Evolutionary conservation across 2,329 filamentous ascomycete genomes (phyloP).

Genomic region (Malbranchea cinnamomea): DNA sequence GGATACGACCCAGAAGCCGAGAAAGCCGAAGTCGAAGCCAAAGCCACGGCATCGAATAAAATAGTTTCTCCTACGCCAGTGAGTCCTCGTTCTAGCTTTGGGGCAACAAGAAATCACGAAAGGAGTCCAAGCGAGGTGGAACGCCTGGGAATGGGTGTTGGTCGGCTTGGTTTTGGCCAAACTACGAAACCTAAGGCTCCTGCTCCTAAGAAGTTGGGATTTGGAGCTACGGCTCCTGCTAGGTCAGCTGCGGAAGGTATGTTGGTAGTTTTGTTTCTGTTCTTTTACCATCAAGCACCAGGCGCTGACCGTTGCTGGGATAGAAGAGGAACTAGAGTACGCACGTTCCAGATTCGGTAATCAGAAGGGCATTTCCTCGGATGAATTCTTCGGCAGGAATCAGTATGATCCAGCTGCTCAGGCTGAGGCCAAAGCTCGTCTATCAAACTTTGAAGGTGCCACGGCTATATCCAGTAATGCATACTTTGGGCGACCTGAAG

Average conservation of each 20-base stretch:
- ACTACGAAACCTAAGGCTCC: constrained; percentile 49
- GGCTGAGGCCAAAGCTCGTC: constrained; percentile 69
- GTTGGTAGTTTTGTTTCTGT: constrained; percentile 10
- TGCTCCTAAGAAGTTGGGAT: constrained; percentile 66
- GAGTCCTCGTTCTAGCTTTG: constrained; percentile 50
- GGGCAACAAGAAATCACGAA: constrained; percentile 39
- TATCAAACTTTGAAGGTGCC: constrained; percentile 88
- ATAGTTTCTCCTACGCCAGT: constrained; percentile 65
- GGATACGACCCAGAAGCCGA: constrained; percentile 92
- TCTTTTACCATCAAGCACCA: no score
- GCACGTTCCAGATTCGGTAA: constrained; percentile 75
- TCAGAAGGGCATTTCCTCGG: constrained; percentile 93
- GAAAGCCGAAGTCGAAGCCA: constrained; percentile 31
- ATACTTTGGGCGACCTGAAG: constrained; percentile 90
- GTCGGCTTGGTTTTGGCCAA: constrained; percentile 76
- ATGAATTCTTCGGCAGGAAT: constrained; percentile 95
- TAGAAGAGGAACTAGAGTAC: constrained; percentile 63
- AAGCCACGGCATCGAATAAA: constrained; percentile 38
- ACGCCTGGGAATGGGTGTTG: constrained; percentile 76
- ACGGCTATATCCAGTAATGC: constrained; percentile 88
- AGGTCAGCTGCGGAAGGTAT: constrained; percentile 56
- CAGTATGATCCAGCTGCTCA: constrained; percentile 66
- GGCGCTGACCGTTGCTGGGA: constrained; percentile 8
- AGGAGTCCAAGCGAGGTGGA: constrained; percentile 64
- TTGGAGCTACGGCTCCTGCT: constrained; percentile 68